These are phyloP conservation scores for Pseudocohnilembus persalinus DNA, from an alignment of 169 alveolate species.

Conservation along the genomic window DNA sequence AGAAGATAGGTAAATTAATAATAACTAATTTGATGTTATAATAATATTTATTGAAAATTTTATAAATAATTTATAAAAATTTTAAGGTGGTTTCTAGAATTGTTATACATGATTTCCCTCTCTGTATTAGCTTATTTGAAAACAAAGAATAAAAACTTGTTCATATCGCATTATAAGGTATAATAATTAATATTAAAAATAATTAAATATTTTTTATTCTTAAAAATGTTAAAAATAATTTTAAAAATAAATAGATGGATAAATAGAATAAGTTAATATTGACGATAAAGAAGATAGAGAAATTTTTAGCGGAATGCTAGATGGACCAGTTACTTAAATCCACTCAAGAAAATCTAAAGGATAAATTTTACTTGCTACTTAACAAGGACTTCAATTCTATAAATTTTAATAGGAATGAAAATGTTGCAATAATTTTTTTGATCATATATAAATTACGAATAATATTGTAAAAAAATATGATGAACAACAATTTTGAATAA, in stretches of 20 bases:
- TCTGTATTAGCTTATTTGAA: not conserved
- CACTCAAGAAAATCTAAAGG: not conserved
- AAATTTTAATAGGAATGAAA: no score
- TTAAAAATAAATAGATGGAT: not conserved
- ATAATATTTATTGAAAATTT: no score
- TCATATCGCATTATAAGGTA: not conserved
- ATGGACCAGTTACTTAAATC: not conserved
- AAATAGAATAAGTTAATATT: not conserved
- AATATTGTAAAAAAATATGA: no score
- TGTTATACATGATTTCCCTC: conserved; percentile 25
- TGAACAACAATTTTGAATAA: no score
- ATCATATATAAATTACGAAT: no score
- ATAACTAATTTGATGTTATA: not conserved
- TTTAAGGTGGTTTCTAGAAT: conserved; percentile 1
- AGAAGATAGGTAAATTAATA: conserved; percentile 4
- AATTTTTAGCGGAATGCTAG: not conserved
- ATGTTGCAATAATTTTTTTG: not conserved
- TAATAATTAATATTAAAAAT: no score
- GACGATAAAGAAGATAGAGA: not conserved
- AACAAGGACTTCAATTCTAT: not conserved
- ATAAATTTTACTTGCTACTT: not conserved
- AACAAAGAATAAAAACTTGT: not conserved
- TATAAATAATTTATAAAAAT: no score
- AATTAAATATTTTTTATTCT: no score
- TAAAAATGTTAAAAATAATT: no score